A percentile compares a stretch with the other conserved stretches of the same genome.
Evolutionary conservation across 2,329 filamentous ascomycete species (phyloP).

Genomic region (Didymella pomorum): DNA sequence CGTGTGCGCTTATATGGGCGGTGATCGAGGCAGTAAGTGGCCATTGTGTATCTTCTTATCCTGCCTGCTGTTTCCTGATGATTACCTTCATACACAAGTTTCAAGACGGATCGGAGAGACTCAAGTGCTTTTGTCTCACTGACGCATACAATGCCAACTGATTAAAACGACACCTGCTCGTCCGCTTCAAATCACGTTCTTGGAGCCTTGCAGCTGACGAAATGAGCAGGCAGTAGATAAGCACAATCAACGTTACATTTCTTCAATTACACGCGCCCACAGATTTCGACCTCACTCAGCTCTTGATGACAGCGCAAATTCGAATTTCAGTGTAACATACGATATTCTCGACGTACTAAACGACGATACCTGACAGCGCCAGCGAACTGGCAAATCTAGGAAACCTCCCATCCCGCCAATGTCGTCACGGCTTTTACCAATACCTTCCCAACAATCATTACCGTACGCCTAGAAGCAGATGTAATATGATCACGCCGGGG

Average conservation of each 20-base stretch:
- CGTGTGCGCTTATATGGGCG: not conserved
- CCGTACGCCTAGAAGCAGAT: slow-evolving; percentile 6
- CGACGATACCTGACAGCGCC: slow-evolving; percentile 4
- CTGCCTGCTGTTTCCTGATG: slow-evolving; percentile 26
- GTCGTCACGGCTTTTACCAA: slow-evolving; percentile 1
- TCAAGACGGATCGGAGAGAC: slow-evolving; percentile 50
- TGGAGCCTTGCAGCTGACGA: slow-evolving; percentile 1
- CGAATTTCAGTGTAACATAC: not conserved
- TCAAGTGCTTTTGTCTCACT: slow-evolving; percentile 40
- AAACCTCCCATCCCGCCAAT: not conserved
- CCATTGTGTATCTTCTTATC: not conserved
- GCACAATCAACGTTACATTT: slow-evolving; percentile 6
- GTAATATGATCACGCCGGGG: not conserved
- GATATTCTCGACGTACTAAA: not conserved
- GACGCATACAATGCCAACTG: slow-evolving; percentile 26
- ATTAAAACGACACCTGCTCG: not conserved
- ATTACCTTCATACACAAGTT: slow-evolving; percentile 39
- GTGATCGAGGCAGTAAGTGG: not conserved
- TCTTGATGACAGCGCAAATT: not conserved
- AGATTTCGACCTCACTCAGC: not conserved
- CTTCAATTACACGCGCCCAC: not conserved
- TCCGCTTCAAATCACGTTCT: not conserved
- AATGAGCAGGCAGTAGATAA: slow-evolving; percentile 12
- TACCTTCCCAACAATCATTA: slow-evolving; percentile 2
- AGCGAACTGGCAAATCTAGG: not conserved